phyloP scores from a whole-genome alignment of 768 basidiomycete species.

The Rhodotorula kratochvilovae region DNA sequence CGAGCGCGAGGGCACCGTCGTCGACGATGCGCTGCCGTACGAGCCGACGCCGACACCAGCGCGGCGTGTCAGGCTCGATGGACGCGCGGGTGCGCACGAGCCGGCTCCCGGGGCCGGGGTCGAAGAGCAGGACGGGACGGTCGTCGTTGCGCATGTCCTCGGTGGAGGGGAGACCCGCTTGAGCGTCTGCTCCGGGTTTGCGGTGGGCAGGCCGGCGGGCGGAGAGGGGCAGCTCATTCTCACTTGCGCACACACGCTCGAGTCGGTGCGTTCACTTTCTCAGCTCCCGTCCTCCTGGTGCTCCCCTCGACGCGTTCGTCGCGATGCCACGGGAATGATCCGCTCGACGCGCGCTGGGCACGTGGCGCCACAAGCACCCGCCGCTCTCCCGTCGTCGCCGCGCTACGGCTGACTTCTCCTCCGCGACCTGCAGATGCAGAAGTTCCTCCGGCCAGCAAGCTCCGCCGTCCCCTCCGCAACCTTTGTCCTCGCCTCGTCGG shows the following conservation, averaged over 20 bases:
- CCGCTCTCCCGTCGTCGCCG: too few relatives aligned
- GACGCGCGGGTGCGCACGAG: neutral
- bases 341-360: too few relatives aligned
- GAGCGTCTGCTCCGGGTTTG: conserved; percentile 60
- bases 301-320: neutral
- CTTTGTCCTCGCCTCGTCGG: conserved; percentile 45
- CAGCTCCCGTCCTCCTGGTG: conserved; percentile 8
- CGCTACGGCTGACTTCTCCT: too few relatives aligned
- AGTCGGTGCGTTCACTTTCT: conserved; percentile 54
- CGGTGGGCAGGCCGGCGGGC: conserved; percentile 48
- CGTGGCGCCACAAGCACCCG: too few relatives aligned
- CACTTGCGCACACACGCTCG: conserved; percentile 61
- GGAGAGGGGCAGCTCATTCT: conserved; percentile 48
- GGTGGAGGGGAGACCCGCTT: conserved; percentile 45
- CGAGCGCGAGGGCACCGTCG: neutral
- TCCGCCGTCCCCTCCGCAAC: conserved; percentile 48
- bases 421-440: conserved; percentile 47
- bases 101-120: conserved; percentile 12
- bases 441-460: conserved; percentile 43
- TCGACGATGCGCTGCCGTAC: conserved; percentile 51
- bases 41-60: conserved; percentile 53
- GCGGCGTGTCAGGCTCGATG: conserved; percentile 46
- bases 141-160: conserved; percentile 58
- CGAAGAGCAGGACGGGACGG: conserved; percentile 48
- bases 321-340: too few relatives aligned